Conservation (phyloP, 306 rosid genomes). For the Trifolium fragiferum region DNA sequence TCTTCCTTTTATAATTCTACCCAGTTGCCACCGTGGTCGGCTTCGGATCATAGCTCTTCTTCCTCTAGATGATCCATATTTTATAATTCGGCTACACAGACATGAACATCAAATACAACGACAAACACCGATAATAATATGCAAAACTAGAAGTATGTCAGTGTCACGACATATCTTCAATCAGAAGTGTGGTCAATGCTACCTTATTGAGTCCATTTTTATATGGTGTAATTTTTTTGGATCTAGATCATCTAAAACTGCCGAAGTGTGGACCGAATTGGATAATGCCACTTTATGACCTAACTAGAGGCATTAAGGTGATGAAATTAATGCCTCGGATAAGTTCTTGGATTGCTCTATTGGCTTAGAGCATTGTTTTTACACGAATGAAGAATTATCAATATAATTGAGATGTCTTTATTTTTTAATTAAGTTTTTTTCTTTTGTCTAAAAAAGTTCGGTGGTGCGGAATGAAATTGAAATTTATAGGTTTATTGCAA, state of each 20-base stretch:
- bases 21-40: slow-evolving; percentile 47
- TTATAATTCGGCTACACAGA: neutral
- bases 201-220: neutral
- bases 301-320: too few species aligned
- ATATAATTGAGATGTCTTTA: too few species aligned
- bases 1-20: slow-evolving; percentile 25
- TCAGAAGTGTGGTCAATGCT: neutral
- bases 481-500: neutral
- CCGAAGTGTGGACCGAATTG: too few species aligned
- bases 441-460: too few species aligned
- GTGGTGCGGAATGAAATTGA: neutral
- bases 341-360: too few species aligned
- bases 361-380: too few species aligned
- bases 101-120: neutral
- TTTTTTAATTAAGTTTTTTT: too few species aligned
- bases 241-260: neutral
- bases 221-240: neutral
- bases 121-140: too few species aligned
- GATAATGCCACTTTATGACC: too few species aligned
- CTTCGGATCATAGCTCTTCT: slow-evolving; percentile 45
- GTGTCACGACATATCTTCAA: neutral
- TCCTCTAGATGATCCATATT: slow-evolving; percentile 27
- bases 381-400: too few species aligned
- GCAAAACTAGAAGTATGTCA: neutral
- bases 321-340: too few species aligned